Conservation (phyloP, 2,329 filamentous ascomycete species). For the Epicoccum sorghinum region DNA sequence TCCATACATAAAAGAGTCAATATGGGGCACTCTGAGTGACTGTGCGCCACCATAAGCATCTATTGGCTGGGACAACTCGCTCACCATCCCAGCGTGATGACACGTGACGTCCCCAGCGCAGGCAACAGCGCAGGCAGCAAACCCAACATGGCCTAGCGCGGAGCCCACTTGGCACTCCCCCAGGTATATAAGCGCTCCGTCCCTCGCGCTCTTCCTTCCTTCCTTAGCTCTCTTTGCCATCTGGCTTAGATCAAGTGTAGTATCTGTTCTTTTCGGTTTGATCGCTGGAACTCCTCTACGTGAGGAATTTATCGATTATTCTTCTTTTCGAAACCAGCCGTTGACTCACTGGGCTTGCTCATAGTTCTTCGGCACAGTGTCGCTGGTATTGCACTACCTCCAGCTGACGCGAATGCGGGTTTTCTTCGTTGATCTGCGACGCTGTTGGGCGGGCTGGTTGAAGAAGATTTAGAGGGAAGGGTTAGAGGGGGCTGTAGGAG, state of each 20-base stretch:
- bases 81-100: no score
- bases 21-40: no score
- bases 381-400: conserved; percentile 30
- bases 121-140: no score
- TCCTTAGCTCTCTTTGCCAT: conserved; percentile 22
- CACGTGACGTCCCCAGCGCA: no score
- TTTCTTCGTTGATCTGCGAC: conserved; percentile 59
- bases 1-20: no score
- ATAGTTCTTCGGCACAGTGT: conserved; percentile 28
- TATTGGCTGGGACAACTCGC: no score
- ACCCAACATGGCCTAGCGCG: no score
- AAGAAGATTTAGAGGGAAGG: no score
- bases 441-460: no score
- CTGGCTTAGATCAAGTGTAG: conserved; percentile 18
- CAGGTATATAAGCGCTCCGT: conserved; percentile 4
- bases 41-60: no score
- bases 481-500: no score
- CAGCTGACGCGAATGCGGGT: conserved; percentile 20
- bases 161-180: no score
- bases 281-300: conserved; percentile 7
- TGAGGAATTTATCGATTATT: background rate
- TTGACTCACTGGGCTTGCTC: conserved; percentile 19
- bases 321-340: conserved; percentile 23
- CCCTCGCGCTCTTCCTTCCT: conserved; percentile 8
- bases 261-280: conserved; percentile 10